A percentile compares a stretch with the other conserved stretches of the same genome.
These are phyloP conservation scores for Pestalotiopsis sp. DNA, from an alignment of 2,329 filamentous ascomycete species.

Conservation along the genomic window DNA sequence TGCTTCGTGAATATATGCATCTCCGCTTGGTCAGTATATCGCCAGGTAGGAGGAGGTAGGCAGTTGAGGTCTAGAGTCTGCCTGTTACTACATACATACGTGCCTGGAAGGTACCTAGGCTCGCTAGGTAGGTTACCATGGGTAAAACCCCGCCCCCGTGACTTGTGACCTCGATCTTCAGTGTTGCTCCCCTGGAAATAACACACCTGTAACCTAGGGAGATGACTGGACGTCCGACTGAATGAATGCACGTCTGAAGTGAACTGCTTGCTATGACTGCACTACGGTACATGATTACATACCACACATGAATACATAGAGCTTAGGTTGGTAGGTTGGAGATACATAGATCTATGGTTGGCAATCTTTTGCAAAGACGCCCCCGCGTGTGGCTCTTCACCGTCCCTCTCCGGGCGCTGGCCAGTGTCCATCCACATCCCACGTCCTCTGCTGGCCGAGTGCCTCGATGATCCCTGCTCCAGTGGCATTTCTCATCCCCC, in stretches of 20 bases:
- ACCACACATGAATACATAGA: too few relatives aligned
- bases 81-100: too few relatives aligned
- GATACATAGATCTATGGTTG: not conserved
- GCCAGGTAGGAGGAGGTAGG: too few relatives aligned
- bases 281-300: not conserved
- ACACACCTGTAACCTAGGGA: not conserved
- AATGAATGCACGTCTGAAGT: not conserved
- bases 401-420: not conserved
- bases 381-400: conserved; percentile 4
- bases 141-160: too few relatives aligned
- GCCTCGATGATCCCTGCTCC: conserved; percentile 12
- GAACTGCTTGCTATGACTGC: not conserved
- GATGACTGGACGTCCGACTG: not conserved
- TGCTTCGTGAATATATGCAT: too few relatives aligned
- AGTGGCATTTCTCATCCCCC: conserved; percentile 12
- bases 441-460: not conserved
- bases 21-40: too few relatives aligned
- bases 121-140: too few relatives aligned
- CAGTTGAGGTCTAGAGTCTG: too few relatives aligned
- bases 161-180: too few relatives aligned
- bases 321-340: too few relatives aligned
- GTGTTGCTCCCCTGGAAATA: too few relatives aligned
- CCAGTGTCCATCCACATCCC: conserved; percentile 2
- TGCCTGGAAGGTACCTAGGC: too few relatives aligned
- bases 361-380: not conserved